Percentiles rank a stretch among this genome's conserved stretches.
These are phyloP conservation scores for Coemansia sp. DNA, from an alignment of 192 early-diverging fungal genomes.

Conservation along the genomic window DNA sequence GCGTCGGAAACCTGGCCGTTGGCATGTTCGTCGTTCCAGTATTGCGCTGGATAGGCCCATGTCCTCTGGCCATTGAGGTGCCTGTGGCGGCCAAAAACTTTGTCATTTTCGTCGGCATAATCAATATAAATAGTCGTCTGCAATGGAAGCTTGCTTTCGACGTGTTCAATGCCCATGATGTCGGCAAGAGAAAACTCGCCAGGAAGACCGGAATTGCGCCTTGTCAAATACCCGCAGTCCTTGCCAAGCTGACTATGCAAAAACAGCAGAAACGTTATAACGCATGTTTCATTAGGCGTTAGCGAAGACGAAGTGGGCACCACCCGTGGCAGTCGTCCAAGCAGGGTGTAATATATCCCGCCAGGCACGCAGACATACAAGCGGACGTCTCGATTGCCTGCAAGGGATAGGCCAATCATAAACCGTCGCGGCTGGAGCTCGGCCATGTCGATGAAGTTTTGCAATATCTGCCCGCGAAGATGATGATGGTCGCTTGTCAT, in stretches of 20 bases:
- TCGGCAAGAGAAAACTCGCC: not conserved
- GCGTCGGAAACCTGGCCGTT: too few relatives aligned
- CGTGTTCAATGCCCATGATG: not conserved
- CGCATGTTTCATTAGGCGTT: not conserved
- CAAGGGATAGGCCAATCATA: not conserved
- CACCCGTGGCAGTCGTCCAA: not conserved
- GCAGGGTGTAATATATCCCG: not conserved
- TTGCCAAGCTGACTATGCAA: not conserved
- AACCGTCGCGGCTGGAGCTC: too few relatives aligned
- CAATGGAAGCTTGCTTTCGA: not conserved
- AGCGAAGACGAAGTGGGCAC: not conserved
- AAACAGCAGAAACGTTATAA: not conserved
- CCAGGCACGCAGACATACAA: not conserved
- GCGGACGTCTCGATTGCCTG: not conserved
- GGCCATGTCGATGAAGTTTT: not conserved
- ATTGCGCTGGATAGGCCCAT: not conserved
- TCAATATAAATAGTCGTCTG: not conserved
- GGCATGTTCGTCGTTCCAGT: too few relatives aligned
- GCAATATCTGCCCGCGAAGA: not conserved
- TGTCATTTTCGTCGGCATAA: not conserved
- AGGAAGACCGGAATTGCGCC: not conserved
- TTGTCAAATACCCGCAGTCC: conserved; percentile 1
- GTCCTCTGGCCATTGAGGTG: not conserved
- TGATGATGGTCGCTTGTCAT: too few relatives aligned
- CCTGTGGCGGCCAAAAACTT: not conserved